Base-by-base conservation (phyloP, 1,284 basidiomycete species). In the Xerocomus amazonicus region DNA sequence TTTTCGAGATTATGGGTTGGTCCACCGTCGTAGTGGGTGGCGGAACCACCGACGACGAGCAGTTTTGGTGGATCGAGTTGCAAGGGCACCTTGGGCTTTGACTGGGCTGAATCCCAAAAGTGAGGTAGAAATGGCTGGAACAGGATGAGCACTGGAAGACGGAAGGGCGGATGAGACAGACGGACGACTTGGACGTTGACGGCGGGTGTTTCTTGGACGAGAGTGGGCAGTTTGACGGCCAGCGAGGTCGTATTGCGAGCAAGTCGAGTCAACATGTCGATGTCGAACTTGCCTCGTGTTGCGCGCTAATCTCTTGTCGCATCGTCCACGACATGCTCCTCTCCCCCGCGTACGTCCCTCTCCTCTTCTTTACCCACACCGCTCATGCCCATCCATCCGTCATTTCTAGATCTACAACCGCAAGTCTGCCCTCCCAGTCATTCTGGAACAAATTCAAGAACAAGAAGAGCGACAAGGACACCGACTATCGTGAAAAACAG, bases 361-460 rank as follows among this genome's bases (percentile, higher is more conserved):
- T 49, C 50, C 56, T n/a, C n/a, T n/a, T n/a, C n/a, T n/a, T n/a
- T n/a, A 52, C 54, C 57, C 19, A 23, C 19, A 23, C 3, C 46
- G 55, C 66, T 54, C 19, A 62, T 56, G 7, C 13, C 56, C 68
- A 53, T 23, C 41, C 9, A 67, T 65, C 47, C 33, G 37, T 43
- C 43, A 44, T 19, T 13, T 10, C 14, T 69, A 90, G 87, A 68
- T 79, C 79, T 27, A 79, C 80, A 47, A 83, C 76, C 69, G 78
- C 80, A 47, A 82, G 80, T 50, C 70, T 85, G 59, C 79, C 78
- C 50, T 72, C 76, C 56, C 73, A 75, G 59, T 74, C 73, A 7
- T 80, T 81, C 66, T 89, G 87, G 87, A 78, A 78, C 56, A 84
- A 81, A 65, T 80, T 88, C 71, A 85, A 81, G 68, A 73, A 76